A percentile compares a stretch with the other conserved stretches of the same genome.
phyloP scores from a whole-genome alignment of 805 yeast species.

The Saccharomycopsis vini region DNA sequence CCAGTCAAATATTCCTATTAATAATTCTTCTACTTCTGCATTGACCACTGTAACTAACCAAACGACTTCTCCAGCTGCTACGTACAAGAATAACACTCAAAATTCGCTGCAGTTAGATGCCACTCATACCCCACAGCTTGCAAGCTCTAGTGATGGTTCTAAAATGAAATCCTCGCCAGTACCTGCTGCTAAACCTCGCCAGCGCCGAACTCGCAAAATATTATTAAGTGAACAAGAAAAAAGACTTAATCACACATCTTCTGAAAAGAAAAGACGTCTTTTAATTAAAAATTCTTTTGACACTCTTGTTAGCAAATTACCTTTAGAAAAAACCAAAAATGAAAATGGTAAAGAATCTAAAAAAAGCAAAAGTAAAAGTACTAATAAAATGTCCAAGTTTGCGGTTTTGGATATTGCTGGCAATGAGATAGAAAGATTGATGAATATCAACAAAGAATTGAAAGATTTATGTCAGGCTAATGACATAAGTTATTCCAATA shows the following conservation, averaged over 20 bases:
- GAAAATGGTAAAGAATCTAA: slow-evolving; percentile 13
- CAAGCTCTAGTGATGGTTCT: background rate
- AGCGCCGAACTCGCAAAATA: slow-evolving; percentile 18
- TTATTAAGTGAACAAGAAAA: slow-evolving; percentile 28
- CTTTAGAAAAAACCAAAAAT: slow-evolving; percentile 16
- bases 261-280: slow-evolving; percentile 32
- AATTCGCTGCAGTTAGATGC: background rate
- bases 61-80: background rate
- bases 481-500: background rate
- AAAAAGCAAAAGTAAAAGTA: background rate
- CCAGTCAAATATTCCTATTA: too few species aligned
- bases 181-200: background rate
- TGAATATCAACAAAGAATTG: slow-evolving; percentile 20
- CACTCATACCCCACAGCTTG: background rate
- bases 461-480: slow-evolving; percentile 1
- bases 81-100: too few species aligned
- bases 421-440: slow-evolving; percentile 24
- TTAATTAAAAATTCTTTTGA: slow-evolving; percentile 32
- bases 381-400: slow-evolving; percentile 20
- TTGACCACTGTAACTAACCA: too few species aligned
- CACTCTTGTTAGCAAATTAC: slow-evolving; percentile 24
- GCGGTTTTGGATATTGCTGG: slow-evolving; percentile 24
- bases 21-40: background rate
- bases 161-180: background rate
- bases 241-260: slow-evolving; percentile 29